These are phyloP conservation scores for Amanita molliuscula DNA, from an alignment of 768 basidiomycete species.

Conservation along the genomic window DNA sequence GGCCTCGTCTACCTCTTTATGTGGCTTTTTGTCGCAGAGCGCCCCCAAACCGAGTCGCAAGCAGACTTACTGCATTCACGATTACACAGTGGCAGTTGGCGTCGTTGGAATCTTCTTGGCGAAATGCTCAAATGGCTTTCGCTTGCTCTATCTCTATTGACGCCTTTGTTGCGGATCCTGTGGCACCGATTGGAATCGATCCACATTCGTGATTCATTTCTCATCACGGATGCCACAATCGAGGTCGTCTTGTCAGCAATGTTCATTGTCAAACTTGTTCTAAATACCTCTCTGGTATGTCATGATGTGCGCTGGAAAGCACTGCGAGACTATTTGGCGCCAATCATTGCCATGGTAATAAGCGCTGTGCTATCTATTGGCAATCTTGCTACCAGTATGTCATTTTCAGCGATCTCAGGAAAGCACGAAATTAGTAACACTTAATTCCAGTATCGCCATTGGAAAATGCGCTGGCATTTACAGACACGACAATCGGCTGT, in stretches of 20 bases:
- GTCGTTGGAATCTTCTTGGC: slow-evolving; percentile 51
- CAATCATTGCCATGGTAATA: slow-evolving; percentile 42
- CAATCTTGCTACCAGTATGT: slow-evolving; percentile 49
- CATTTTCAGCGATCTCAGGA: slow-evolving; percentile 1
- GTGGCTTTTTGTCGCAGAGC: slow-evolving; percentile 54
- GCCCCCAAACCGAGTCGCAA: slow-evolving; percentile 31
- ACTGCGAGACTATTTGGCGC: slow-evolving; percentile 34
- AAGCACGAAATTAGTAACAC: slow-evolving; percentile 5
- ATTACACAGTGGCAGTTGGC: slow-evolving; percentile 54
- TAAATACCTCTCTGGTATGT: slow-evolving; percentile 43
- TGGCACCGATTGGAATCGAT: slow-evolving; percentile 44
- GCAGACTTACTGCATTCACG: slow-evolving; percentile 11
- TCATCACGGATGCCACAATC: slow-evolving; percentile 38
- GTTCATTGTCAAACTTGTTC: slow-evolving; percentile 51
- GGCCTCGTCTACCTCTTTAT: slow-evolving; percentile 56
- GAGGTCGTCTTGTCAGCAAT: slow-evolving; percentile 48
- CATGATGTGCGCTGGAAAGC: slow-evolving; percentile 29
- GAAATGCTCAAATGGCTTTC: slow-evolving; percentile 40
- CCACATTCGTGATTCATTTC: slow-evolving; percentile 30
- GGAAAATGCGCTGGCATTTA: slow-evolving; percentile 42
- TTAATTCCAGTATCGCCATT: background rate
- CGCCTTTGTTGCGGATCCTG: slow-evolving; percentile 48
- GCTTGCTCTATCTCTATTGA: slow-evolving; percentile 31
- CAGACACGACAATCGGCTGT: slow-evolving; percentile 61
- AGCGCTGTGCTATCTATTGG: slow-evolving; percentile 45